Percentiles rank a stretch among this genome's conserved stretches.
Evolutionary conservation across 192 early-diverging fungal species (phyloP).

Genomic region (Linnemannia exigua): DNA sequence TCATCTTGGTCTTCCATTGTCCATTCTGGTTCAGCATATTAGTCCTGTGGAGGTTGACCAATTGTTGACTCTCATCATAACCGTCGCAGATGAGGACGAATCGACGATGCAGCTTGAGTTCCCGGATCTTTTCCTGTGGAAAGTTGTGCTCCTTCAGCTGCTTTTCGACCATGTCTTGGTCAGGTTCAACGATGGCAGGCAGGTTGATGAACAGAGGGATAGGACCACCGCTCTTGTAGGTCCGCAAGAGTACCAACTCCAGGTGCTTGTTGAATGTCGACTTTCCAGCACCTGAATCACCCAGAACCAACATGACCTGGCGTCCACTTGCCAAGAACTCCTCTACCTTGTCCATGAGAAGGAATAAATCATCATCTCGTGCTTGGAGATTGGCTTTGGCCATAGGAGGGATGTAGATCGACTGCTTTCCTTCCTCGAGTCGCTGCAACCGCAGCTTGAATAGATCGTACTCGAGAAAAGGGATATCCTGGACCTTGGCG

Average conservation of each 20-base stretch:
- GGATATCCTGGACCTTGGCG: neutral
- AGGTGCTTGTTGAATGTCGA: constrained; percentile 2
- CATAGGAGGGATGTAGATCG: neutral
- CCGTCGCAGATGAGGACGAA: neutral
- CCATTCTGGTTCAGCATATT: neutral
- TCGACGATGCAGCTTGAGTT: neutral
- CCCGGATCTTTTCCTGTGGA: neutral
- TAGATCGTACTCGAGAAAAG: neutral
- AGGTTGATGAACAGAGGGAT: neutral
- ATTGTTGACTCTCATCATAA: neutral
- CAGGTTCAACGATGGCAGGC: neutral
- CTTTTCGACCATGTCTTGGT: neutral
- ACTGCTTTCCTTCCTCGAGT: neutral
- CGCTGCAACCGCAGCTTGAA: neutral
- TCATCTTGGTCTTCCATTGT: neutral
- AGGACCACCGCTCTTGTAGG: neutral
- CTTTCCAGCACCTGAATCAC: neutral
- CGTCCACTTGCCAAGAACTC: neutral
- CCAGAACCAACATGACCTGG: neutral
- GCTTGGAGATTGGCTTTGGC: neutral
- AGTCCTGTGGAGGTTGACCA: neutral
- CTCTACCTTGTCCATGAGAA: neutral
- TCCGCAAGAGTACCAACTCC: neutral
- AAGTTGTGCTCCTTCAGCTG: neutral
- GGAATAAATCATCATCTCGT: neutral